Evolutionary conservation across 495 filamentous ascomycete genomes (phyloP).

Genomic region (Aspergillus indologenus): DNA sequence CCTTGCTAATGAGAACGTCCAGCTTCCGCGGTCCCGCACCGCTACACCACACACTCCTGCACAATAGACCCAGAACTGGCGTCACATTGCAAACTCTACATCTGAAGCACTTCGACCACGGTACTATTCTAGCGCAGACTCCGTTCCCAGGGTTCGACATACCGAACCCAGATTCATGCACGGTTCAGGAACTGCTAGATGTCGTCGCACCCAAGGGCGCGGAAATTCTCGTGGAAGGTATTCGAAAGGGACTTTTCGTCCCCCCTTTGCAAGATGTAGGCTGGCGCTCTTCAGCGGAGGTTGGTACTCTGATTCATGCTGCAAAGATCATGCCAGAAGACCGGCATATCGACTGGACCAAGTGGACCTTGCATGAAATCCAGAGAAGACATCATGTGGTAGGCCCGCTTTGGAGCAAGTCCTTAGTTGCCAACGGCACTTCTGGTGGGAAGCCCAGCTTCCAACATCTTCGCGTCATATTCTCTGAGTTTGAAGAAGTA

Average conservation of each 20-base stretch:
- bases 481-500: slow-evolving; percentile 39
- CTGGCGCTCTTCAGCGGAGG: slow-evolving; percentile 26
- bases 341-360: slow-evolving; percentile 51
- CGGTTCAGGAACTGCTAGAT: slow-evolving; percentile 40
- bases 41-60: slow-evolving; percentile 73
- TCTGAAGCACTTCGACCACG: slow-evolving; percentile 69
- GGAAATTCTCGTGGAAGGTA: slow-evolving; percentile 57
- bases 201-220: slow-evolving; percentile 50
- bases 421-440: slow-evolving; percentile 25
- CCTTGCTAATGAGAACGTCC: slow-evolving; percentile 7
- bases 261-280: slow-evolving; percentile 52
- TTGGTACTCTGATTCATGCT: slow-evolving; percentile 37
- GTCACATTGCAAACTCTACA: slow-evolving; percentile 85
- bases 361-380: slow-evolving; percentile 48
- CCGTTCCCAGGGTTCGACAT: slow-evolving; percentile 51
- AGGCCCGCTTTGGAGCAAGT: slow-evolving; percentile 53
- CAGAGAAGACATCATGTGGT: slow-evolving; percentile 48
- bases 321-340: slow-evolving; percentile 53
- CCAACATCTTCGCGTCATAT: slow-evolving; percentile 37
- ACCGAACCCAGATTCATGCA: slow-evolving; percentile 40
- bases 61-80: slow-evolving; percentile 54
- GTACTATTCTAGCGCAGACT: slow-evolving; percentile 68
- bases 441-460: slow-evolving; percentile 22
- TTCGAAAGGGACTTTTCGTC: slow-evolving; percentile 60
- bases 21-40: slow-evolving; percentile 76